Conservation (phyloP, 2,329 filamentous ascomycete genomes). For the Botrytis cinerea region DNA sequence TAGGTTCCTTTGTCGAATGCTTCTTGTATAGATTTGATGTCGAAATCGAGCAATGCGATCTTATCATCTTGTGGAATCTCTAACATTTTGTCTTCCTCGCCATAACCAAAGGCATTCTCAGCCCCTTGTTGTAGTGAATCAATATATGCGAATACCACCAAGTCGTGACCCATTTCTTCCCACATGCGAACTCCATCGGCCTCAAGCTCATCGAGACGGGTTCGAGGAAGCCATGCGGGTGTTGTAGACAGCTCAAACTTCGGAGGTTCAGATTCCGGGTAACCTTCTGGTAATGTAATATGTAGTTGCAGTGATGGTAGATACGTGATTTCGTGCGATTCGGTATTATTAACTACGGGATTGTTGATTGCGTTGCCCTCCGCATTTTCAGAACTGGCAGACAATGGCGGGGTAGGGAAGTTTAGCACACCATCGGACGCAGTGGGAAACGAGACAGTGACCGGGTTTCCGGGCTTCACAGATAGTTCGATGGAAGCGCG, state of each 20-base stretch:
- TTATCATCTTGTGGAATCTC: constrained; percentile 60
- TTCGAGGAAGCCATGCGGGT: constrained; percentile 58
- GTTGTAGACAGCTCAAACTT: constrained; percentile 52
- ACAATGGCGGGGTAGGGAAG: constrained; percentile 37
- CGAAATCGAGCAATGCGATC: constrained; percentile 74
- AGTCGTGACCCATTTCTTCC: constrained; percentile 62
- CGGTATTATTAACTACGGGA: constrained; percentile 28
- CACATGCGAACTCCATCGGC: constrained; percentile 55
- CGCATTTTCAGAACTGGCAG: constrained; percentile 30
- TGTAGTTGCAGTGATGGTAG: constrained; percentile 58
- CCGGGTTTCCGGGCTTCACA: constrained; percentile 54
- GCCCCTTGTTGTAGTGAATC: constrained; percentile 62
- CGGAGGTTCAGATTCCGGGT: constrained; percentile 57
- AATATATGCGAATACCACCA: constrained; percentile 63
- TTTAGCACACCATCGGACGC: constrained; percentile 44
- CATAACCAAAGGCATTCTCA: constrained; percentile 61
- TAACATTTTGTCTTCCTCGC: constrained; percentile 51
- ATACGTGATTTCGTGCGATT: constrained; percentile 45
- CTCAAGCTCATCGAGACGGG: constrained; percentile 53
- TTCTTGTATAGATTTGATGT: constrained; percentile 70
- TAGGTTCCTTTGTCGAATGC: constrained; percentile 84
- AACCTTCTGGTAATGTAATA: constrained; percentile 58
- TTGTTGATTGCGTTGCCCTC: not conserved
- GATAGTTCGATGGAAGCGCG: constrained; percentile 56
- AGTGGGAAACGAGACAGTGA: constrained; percentile 60